Base-by-base conservation (phyloP, 805 yeast genomes). In the Debaryomyces castellii region DNA sequence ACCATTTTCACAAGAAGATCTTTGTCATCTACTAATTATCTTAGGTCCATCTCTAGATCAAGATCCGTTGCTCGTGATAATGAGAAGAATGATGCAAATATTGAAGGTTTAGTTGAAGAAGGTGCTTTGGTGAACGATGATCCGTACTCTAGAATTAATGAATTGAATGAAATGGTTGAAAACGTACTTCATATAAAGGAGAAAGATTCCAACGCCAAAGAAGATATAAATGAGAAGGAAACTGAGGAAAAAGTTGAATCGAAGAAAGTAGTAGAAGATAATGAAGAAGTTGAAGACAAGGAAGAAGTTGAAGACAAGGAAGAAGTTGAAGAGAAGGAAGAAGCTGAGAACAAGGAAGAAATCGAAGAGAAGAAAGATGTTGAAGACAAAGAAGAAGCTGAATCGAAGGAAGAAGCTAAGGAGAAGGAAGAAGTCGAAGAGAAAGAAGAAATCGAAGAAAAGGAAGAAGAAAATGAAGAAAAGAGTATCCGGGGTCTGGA, bases 11-110 rank as follows among this genome's bases (percentile, higher is more conserved):
- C 66, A 52, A 51, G 71, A 54, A 54, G 76, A 57, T 56, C 74
- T 1, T 59, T 53, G 34, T 68, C 81, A 14, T 76, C 82, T 0
- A 62, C 77, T 34, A 70, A 79, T 48, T 85, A 83, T 57, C 68
- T 85, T 51, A 76, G 90, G 53, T 78, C 86, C 1, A 80, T 82
- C 38, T 82, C 87, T 1, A 71, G 87, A 60, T 81, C 87, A 1
- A 70, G 87, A 55, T 79, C 86, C 6, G 73, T 86, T 61, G 71
- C 69, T 23, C 60, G 62, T 22, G 37, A 42, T 14, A 43, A 28
- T 4, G 67, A 63, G 39, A 64, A 63, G 43, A 64, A 62, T 50
- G 67, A 60, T 49, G 63, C 66, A 11, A 55, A 62, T 42, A 58
- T 66, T 11, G 46, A 49, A 1, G 81, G 74, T 38, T 68, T 82